Percentiles rank a stretch among this genome's conserved stretches.
Evolutionary conservation across 768 basidiomycete genomes (phyloP).

Genomic region (Mycena polygramma): DNA sequence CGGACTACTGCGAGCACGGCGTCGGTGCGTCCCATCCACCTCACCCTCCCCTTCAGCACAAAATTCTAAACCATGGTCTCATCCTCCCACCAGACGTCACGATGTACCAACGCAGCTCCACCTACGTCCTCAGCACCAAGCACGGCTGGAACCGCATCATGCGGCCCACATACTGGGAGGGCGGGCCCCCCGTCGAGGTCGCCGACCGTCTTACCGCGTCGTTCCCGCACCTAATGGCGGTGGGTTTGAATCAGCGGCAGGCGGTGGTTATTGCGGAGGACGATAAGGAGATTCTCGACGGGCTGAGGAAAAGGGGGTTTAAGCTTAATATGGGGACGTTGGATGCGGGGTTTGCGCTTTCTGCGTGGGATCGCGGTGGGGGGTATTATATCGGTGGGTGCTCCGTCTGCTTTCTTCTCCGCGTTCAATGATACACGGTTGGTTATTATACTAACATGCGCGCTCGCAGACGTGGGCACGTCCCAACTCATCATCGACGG

Average conservation of each 20-base stretch:
- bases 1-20: slow-evolving; percentile 27
- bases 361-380: slow-evolving; percentile 55
- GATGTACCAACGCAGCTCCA: slow-evolving; percentile 59
- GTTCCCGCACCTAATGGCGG: slow-evolving; percentile 46
- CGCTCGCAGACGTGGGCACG: slow-evolving; percentile 65
- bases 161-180: slow-evolving; percentile 48
- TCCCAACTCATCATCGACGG: slow-evolving; percentile 73
- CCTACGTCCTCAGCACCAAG: slow-evolving; percentile 57
- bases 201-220: slow-evolving; percentile 54
- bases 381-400: slow-evolving; percentile 69
- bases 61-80: too few species aligned
- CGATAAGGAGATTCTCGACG: slow-evolving; percentile 63
- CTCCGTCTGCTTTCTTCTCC: too few species aligned
- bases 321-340: slow-evolving; percentile 58
- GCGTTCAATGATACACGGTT: too few species aligned
- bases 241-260: slow-evolving; percentile 46
- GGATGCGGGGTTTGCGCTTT: slow-evolving; percentile 55
- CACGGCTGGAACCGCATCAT: slow-evolving; percentile 42
- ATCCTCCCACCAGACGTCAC: slow-evolving; percentile 40
- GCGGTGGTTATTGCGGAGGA: slow-evolving; percentile 55
- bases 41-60: background rate
- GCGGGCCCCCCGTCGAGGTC: slow-evolving; percentile 52
- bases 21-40: slow-evolving; percentile 15
- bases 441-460: background rate
- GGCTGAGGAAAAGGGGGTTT: slow-evolving; percentile 62